Evolutionary conservation across 805 yeast genomes (phyloP), one percentile per base, ranked within the genome.

Genomic region (Brettanomyces nanus): DNA sequence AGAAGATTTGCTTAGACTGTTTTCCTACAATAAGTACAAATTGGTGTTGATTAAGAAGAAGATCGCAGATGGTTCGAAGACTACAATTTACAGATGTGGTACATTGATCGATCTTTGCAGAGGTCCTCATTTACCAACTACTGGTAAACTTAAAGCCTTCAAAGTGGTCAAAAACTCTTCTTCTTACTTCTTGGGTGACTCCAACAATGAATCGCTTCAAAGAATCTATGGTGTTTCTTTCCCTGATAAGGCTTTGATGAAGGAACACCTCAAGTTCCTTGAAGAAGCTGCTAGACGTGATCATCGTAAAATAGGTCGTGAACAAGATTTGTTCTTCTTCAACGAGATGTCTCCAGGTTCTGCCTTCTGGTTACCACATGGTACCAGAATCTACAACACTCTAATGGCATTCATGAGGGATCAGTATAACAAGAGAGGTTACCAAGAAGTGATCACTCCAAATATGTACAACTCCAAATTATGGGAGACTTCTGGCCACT

Each of bases 401-500:
- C 71, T 92, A 62, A 77, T 79, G 51, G 87, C 84, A 23, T 64
- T 86, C 63, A 59, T 92, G 66, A 77, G 90, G 66, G 58, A 63
- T 38, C 95, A 92, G 68, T 92, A 92, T 67, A 79, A 82, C 58
- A 78, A 75, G 65, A 82, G 98, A 65, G 97, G 97, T 28, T 92
- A 84, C 63, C 96, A 92, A 47, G 99, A 92, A 69, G 98, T 92
- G 48, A 90, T 92, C 60, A 89, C 98, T 45, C 99, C 99, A 56
- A 92, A 92, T 70, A 92, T 92, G 97, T 92, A 76, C 76, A 90
- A 89, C 69, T 68, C 97, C 44, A 90, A 90, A 65, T 73, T 92
- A 54, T 92, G 99, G 99, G 95, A 90, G 69, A 84, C 92, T 39
- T 89, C 97, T 10, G 98, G 98, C 49, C 98, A 92, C 65, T 92